Percentiles rank a stretch among this genome's conserved stretches.
These are phyloP conservation scores for Eimeria sp. DNA, from an alignment of 169 alveolate genomes.

Conservation along the genomic window DNA sequence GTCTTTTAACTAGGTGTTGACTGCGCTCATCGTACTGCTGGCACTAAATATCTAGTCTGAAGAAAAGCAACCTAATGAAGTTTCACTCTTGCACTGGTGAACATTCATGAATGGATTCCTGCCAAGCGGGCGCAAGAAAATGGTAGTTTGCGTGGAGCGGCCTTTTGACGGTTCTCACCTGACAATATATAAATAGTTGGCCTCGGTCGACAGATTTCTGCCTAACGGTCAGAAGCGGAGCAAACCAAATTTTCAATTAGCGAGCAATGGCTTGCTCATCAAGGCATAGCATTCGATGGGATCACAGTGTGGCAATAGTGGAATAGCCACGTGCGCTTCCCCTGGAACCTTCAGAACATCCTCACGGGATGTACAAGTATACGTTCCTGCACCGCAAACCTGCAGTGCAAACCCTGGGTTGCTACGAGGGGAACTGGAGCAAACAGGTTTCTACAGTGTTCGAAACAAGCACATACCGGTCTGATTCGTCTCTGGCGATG, in stretches of 20 bases:
- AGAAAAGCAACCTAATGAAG: background rate
- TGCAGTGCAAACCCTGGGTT: background rate
- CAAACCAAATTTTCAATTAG: background rate
- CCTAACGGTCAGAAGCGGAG: background rate
- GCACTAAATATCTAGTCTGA: background rate
- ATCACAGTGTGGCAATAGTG: background rate
- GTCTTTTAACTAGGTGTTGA: background rate
- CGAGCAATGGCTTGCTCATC: background rate
- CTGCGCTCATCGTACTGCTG: background rate
- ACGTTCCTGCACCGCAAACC: constrained; percentile 69
- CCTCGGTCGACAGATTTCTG: background rate
- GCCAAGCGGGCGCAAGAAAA: background rate
- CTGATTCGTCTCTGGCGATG: constrained; percentile 69
- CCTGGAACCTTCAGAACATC: no score
- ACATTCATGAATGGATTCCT: background rate
- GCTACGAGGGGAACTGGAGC: background rate
- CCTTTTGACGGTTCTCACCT: background rate
- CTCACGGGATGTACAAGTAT: constrained; percentile 53
- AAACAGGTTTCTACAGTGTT: background rate
- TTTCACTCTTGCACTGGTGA: background rate
- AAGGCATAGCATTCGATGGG: background rate
- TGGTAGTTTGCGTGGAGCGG: background rate
- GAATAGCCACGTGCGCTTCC: background rate
- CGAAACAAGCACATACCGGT: constrained; percentile 46
- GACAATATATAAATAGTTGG: background rate